phyloP scores from a whole-genome alignment of 2,329 filamentous ascomycete species.

The Curvularia lunata region DNA sequence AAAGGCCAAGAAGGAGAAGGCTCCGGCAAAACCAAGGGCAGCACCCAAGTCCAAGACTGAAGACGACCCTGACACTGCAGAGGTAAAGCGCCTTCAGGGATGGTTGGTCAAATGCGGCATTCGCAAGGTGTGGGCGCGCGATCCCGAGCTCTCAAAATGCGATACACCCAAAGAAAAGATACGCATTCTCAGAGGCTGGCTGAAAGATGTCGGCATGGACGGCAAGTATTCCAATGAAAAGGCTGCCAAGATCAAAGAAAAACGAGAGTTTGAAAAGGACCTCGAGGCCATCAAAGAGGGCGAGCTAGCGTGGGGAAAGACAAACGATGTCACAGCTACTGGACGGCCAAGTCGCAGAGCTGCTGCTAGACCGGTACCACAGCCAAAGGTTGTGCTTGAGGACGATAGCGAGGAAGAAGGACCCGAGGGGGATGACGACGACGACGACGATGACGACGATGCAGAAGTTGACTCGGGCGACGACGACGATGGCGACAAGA shows the following conservation, averaged over 20 bases:
- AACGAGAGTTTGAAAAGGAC: constrained; percentile 81
- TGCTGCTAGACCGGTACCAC: constrained; percentile 23
- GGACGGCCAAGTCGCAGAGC: constrained; percentile 40
- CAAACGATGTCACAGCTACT: constrained; percentile 33
- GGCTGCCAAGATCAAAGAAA: constrained; percentile 85
- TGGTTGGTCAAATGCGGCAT: constrained; percentile 90
- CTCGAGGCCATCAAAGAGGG: constrained; percentile 84
- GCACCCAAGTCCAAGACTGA: constrained; percentile 47
- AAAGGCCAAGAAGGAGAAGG: constrained; percentile 36
- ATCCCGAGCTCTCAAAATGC: constrained; percentile 73
- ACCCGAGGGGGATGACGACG: constrained; percentile 23
- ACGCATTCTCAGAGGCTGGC: constrained; percentile 76
- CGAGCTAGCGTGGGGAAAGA: constrained; percentile 74
- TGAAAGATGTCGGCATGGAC: constrained; percentile 83
- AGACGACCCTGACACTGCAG: constrained; percentile 69
- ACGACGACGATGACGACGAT: constrained; percentile 25
- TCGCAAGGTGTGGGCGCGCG: constrained; percentile 84
- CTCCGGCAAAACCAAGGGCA: constrained; percentile 50
- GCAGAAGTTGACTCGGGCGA: constrained; percentile 23
- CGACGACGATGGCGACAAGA: constrained; percentile 22
- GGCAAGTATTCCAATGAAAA: constrained; percentile 86
- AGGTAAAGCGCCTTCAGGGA: constrained; percentile 86
- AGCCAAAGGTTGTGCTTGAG: constrained; percentile 32
- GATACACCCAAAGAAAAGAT: constrained; percentile 80
- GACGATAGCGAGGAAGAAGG: constrained; percentile 34